Conservation (phyloP, 805 yeast genomes). For the Candida suzukii region DNA sequence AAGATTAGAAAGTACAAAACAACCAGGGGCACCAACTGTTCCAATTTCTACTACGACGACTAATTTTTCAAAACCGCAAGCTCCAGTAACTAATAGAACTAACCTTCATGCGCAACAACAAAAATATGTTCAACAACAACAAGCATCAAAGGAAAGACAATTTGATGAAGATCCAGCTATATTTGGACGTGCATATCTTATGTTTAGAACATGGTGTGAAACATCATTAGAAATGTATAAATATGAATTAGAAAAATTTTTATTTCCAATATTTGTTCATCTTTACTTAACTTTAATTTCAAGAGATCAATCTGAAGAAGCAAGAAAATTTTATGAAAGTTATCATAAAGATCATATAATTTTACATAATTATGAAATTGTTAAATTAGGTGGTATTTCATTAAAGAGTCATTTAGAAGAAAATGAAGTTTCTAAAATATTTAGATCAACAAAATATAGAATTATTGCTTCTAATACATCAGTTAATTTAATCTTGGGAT, state of each 20-base stretch:
- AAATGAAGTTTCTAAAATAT: slow-evolving; percentile 73
- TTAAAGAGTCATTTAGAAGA: slow-evolving; percentile 77
- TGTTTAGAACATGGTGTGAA: slow-evolving; percentile 84
- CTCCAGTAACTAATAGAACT: slow-evolving; percentile 27
- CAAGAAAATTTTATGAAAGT: slow-evolving; percentile 69
- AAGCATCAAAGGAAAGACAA: slow-evolving; percentile 26
- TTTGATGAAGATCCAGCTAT: slow-evolving; percentile 56
- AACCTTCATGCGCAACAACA: slow-evolving; percentile 25
- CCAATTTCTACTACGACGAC: slow-evolving; percentile 43
- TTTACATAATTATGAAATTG: slow-evolving; percentile 72
- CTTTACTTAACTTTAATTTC: slow-evolving; percentile 73
- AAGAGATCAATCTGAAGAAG: slow-evolving; percentile 51
- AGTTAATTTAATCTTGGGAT: slow-evolving; percentile 74
- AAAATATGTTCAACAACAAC: slow-evolving; percentile 18
- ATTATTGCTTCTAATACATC: slow-evolving; percentile 77
- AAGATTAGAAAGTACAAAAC: slow-evolving; percentile 73
- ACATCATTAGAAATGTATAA: slow-evolving; percentile 85
- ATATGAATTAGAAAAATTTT: slow-evolving; percentile 75
- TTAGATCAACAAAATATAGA: slow-evolving; percentile 64
- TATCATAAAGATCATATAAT: slow-evolving; percentile 68
- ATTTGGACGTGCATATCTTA: slow-evolving; percentile 72
- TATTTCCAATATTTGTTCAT: slow-evolving; percentile 92
- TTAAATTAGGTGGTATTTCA: slow-evolving; percentile 64
- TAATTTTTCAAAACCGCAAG: slow-evolving; percentile 20
- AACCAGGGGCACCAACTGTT: slow-evolving; percentile 41